phyloP scores from a whole-genome alignment of 768 basidiomycete species.

The Rhodotorula graminis region DNA sequence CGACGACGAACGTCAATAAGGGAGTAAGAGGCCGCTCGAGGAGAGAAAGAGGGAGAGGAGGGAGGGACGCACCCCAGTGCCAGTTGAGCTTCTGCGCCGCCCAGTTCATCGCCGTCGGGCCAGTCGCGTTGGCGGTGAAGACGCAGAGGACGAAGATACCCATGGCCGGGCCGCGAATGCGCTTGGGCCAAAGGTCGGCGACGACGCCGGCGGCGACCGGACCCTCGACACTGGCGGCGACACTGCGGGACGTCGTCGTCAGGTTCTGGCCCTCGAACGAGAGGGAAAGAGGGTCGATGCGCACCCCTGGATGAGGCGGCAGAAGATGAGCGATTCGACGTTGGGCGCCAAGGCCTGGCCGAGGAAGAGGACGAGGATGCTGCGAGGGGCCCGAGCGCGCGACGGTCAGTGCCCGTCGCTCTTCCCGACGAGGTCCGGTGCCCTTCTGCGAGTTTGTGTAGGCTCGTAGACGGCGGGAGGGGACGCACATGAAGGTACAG shows the following conservation, averaged over 20 bases:
- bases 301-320: slow-evolving; percentile 29
- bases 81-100: slow-evolving; percentile 36
- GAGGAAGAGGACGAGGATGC: slow-evolving; percentile 35
- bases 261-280: too few species aligned
- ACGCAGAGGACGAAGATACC: slow-evolving; percentile 38
- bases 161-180: slow-evolving; percentile 14
- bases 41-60: too few species aligned
- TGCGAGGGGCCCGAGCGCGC: not conserved
- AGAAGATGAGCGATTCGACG: slow-evolving; percentile 25
- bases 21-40: too few species aligned
- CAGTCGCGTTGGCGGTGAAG: slow-evolving; percentile 37
- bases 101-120: slow-evolving; percentile 36
- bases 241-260: too few species aligned
- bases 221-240: not conserved
- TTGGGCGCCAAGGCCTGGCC: slow-evolving; percentile 35
- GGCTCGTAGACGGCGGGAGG: not conserved
- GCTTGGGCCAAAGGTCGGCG: slow-evolving; percentile 29
- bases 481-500: slow-evolving; percentile 35
- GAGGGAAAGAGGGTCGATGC: too few species aligned
- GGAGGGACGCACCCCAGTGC: slow-evolving; percentile 23
- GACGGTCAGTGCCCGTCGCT: too few species aligned
- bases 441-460: too few species aligned
- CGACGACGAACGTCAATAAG: too few species aligned
- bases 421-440: too few species aligned
- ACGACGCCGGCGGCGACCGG: slow-evolving; percentile 28